These are phyloP conservation scores for Leucoagaricus sp. DNA, from an alignment of 1,284 basidiomycete species.

Conservation along the genomic window DNA sequence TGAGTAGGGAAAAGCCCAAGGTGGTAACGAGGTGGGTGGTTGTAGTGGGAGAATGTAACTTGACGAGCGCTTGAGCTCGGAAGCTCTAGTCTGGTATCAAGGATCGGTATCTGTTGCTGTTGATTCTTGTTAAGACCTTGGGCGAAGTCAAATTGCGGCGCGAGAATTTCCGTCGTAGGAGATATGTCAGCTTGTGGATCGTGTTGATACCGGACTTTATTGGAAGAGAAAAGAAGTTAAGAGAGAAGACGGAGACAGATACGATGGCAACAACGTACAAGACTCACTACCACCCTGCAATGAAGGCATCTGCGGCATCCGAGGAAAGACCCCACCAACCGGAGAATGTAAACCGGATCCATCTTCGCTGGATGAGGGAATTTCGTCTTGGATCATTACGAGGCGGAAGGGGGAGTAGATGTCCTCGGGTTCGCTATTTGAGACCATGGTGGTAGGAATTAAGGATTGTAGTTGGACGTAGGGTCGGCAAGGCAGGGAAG, in stretches of 20 bases:
- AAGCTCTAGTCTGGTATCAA: constrained; percentile 43
- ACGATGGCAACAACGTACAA: constrained; percentile 47
- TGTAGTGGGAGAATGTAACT: constrained; percentile 33
- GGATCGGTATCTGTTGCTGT: constrained; percentile 44
- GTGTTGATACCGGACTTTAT: constrained; percentile 72
- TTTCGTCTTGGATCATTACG: constrained; percentile 55
- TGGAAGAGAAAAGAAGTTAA: constrained; percentile 44
- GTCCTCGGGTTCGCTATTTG: constrained; percentile 6
- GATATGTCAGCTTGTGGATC: constrained; percentile 44
- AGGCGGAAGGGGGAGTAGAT: constrained; percentile 54
- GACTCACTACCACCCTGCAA: constrained; percentile 13
- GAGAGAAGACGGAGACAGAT: constrained; percentile 37
- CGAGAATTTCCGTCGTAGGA: constrained; percentile 18
- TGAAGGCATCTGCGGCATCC: constrained; percentile 11
- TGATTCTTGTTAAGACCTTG: constrained; percentile 29
- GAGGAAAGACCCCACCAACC: constrained; percentile 37
- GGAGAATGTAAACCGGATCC: constrained; percentile 72
- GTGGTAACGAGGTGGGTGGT: constrained; percentile 44
- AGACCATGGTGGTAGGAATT: constrained; percentile 9
- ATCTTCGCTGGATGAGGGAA: constrained; percentile 68
- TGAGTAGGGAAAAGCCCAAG: constrained; percentile 41
- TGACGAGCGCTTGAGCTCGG: constrained; percentile 37
- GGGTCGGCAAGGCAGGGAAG: constrained; percentile 5
- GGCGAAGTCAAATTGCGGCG: constrained; percentile 49
- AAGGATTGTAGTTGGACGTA: background rate